Evolutionary conservation across 2,329 filamentous ascomycete species (phyloP), one percentile per base, ranked within the genome.

Genomic region (Exophiala oligosperma): DNA sequence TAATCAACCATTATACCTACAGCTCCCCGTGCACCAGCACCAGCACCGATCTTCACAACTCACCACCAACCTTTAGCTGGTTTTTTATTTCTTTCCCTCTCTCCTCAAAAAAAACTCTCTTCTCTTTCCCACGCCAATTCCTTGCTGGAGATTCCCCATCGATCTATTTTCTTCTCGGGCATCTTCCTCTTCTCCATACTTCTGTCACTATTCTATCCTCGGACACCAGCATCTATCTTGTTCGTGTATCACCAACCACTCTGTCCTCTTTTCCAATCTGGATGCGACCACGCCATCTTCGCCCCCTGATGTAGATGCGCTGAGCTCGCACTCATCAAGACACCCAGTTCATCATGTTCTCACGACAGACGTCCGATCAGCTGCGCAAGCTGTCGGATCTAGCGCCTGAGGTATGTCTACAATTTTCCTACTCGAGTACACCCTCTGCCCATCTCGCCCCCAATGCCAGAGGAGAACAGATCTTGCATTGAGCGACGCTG

Each of bases 321-420:
- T 43, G 40, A 43, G 40, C 17, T 21, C 40, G 40, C 40, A 23
- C 9, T 23, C 56, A 17, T 40, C 26, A 17, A 21, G 24, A 11
- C 32, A 49, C 48, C n/a, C 44, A 35, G 14, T 28, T 12, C 14
- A 52, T 17, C 35, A 55, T 63, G 60, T 60, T 46, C 51, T 26
- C 55, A 26, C 54, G 60, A 21, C 57, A 55, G 17, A 38, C 56
- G 7, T 52, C 61, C 28, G 55, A 63, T 26, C 43, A 43, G 8
- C 35, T 48, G 44, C 61, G 58, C 26, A 61, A 59, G 50, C 28
- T 52, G 32, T 50, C 55, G 35, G 57, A 62, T 8, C 32, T 53
- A 12, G 29, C 40, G 28, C 37, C 56, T 12, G 61, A 64, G 56
- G 61, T 64, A 61, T 49, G 62, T 59, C 41, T 23, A 44, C 14